Conservation (phyloP, 345 rosid genomes). For the Fremontodendron californicum region DNA sequence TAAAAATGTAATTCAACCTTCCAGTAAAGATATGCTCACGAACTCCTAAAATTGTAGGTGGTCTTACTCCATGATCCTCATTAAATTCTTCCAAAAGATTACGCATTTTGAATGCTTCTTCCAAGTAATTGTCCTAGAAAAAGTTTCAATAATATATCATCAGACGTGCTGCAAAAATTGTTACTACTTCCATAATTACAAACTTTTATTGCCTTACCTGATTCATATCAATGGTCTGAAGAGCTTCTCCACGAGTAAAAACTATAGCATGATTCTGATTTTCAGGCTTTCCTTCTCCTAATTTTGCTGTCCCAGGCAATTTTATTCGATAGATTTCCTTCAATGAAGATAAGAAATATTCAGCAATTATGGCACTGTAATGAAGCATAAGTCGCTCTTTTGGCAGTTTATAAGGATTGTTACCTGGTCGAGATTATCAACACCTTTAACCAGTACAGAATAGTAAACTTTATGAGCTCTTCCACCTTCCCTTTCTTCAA, state of each 20-base stretch:
- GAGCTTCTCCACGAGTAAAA: too few species aligned
- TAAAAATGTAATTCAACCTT: slow-evolving; percentile 42
- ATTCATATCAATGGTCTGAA: too few species aligned
- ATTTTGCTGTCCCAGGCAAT: slow-evolving; percentile 77
- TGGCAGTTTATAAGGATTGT: slow-evolving; percentile 13
- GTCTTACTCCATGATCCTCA: slow-evolving; percentile 88
- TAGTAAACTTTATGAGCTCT: slow-evolving; percentile 73
- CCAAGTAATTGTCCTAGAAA: slow-evolving; percentile 83
- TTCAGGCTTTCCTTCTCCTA: slow-evolving; percentile 96
- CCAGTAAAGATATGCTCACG: slow-evolving; percentile 96
- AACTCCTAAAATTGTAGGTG: slow-evolving; percentile 86
- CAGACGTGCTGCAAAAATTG: neutral
- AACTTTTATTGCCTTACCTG: slow-evolving; percentile 43
- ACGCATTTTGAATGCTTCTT: slow-evolving; percentile 93
- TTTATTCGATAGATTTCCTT: slow-evolving; percentile 92
- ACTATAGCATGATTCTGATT: slow-evolving; percentile 88
- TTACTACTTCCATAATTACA: neutral
- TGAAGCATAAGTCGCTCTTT: slow-evolving; percentile 3
- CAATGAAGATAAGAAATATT: slow-evolving; percentile 16
- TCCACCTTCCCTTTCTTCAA: slow-evolving; percentile 77
- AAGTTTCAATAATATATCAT: slow-evolving; percentile 16
- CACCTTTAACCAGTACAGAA: slow-evolving; percentile 82
- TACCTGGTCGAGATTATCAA: slow-evolving; percentile 90
- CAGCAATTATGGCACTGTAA: slow-evolving; percentile 5
- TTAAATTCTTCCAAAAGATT: slow-evolving; percentile 91